Conservation (phyloP, 1,284 basidiomycete species). For the Cutaneotrichosporon sp. region DNA sequence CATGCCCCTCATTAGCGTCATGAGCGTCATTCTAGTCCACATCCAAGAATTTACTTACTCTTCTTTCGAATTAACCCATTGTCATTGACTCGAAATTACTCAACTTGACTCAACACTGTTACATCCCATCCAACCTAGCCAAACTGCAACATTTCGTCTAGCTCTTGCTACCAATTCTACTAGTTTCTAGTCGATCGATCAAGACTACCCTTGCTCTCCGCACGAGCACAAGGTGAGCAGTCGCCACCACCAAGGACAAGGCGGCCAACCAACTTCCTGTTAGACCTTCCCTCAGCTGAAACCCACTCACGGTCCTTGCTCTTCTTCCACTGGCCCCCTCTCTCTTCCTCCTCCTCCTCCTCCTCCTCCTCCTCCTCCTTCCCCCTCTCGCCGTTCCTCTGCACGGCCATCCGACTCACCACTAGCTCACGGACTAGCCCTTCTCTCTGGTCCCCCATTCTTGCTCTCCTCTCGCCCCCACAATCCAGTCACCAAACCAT, state of each 20-base stretch:
- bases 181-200: background rate
- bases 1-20: too few species aligned
- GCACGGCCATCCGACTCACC: constrained; percentile 6
- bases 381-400: background rate
- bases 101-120: too few species aligned
- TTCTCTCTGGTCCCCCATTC: background rate
- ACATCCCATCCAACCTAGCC: too few species aligned
- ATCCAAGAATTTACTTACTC: too few species aligned
- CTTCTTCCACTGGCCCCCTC: background rate
- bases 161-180: background rate
- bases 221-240: background rate
- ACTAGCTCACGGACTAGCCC: background rate
- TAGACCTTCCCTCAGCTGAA: background rate
- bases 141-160: too few species aligned
- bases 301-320: background rate
- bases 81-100: too few species aligned
- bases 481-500: background rate
- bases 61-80: too few species aligned
- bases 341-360: background rate
- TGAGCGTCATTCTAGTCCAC: too few species aligned
- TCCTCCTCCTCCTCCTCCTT: constrained; percentile 1
- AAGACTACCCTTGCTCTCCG: background rate
- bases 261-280: background rate
- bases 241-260: background rate
- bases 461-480: background rate